phyloP scores from a whole-genome alignment of 2,329 filamentous ascomycete species.

The Ceratocystis huliohia region DNA sequence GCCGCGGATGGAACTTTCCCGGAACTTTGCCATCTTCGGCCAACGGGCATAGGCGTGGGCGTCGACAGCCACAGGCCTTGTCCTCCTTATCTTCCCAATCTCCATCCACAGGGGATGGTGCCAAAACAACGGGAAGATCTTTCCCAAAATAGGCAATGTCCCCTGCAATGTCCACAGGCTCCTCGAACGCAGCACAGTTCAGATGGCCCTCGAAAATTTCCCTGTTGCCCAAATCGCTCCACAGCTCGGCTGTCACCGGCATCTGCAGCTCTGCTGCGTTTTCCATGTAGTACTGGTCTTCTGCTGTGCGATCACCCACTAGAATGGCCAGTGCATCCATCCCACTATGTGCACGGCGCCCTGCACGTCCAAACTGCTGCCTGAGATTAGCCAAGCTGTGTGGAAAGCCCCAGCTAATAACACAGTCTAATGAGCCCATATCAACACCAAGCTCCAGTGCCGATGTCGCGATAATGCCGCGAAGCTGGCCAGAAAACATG shows the following conservation, averaged over 20 bases:
- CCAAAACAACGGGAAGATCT: conserved; percentile 39
- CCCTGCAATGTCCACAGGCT: conserved; percentile 70
- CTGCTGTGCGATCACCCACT: conserved; percentile 77
- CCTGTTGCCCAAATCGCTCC: conserved; percentile 85
- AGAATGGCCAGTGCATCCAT: conserved; percentile 86
- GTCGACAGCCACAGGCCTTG: neutral
- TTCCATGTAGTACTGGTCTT: conserved; percentile 94
- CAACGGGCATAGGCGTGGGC: neutral
- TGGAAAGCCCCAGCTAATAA: conserved; percentile 86
- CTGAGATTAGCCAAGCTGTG: conserved; percentile 90
- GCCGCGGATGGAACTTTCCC: conserved; percentile 83
- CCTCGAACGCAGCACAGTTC: conserved; percentile 89
- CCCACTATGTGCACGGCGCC: conserved; percentile 54
- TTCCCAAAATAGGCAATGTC: conserved; percentile 70
- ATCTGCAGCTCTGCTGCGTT: conserved; percentile 91
- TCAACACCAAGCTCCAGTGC: conserved; percentile 90
- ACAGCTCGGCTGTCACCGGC: conserved; percentile 75
- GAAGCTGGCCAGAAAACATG: conserved; percentile 91
- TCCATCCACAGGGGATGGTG: neutral
- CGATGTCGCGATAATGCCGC: conserved; percentile 87
- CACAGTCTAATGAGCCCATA: conserved; percentile 85
- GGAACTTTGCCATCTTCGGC: conserved; percentile 26
- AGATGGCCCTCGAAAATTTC: conserved; percentile 86
- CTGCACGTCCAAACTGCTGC: conserved; percentile 88
- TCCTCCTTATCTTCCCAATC: neutral